These are phyloP conservation scores for Colletotrichum sansevieriae DNA, from an alignment of 2,329 filamentous ascomycete species.

Conservation along the genomic window DNA sequence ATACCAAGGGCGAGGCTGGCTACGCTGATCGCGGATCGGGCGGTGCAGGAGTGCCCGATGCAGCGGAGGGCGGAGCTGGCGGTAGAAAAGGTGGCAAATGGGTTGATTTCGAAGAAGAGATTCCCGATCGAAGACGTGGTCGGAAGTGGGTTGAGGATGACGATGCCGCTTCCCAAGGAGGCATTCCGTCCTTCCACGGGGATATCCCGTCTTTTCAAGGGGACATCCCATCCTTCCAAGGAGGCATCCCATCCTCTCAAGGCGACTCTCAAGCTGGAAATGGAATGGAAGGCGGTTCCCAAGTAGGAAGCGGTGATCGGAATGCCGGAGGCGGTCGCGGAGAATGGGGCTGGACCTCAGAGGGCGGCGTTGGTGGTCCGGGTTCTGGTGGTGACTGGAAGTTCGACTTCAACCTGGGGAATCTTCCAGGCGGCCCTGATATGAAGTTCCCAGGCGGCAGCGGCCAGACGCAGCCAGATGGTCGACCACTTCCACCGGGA, in stretches of 20 bases:
- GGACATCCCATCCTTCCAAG: too few species aligned
- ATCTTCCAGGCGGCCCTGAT: not conserved
- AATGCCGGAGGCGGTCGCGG: not conserved
- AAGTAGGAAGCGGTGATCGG: not conserved
- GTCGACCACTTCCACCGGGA: not conserved
- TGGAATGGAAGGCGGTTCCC: not conserved
- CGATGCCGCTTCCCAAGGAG: not conserved
- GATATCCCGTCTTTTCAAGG: not conserved
- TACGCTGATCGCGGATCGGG: not conserved
- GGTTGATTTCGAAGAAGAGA: not conserved
- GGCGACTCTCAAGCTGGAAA: not conserved
- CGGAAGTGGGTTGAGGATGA: conserved; percentile 1
- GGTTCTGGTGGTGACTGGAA: conserved; percentile 1
- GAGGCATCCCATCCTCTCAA: too few species aligned
- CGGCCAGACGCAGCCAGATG: not conserved
- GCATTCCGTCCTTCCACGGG: not conserved
- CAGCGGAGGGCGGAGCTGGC: not conserved
- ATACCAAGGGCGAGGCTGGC: not conserved
- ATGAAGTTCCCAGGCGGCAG: not conserved
- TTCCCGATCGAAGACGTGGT: not conserved
- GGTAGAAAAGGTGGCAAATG: not conserved
- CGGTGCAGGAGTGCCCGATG: not conserved
- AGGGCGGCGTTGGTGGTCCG: not conserved
- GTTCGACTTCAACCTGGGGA: not conserved
- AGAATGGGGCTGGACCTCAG: not conserved